A percentile compares a stretch with the other conserved stretches of the same genome.
These are phyloP conservation scores for Phytophthora citrophthora DNA, from an alignment of 352 stramenopile genomes.

Conservation along the genomic window DNA sequence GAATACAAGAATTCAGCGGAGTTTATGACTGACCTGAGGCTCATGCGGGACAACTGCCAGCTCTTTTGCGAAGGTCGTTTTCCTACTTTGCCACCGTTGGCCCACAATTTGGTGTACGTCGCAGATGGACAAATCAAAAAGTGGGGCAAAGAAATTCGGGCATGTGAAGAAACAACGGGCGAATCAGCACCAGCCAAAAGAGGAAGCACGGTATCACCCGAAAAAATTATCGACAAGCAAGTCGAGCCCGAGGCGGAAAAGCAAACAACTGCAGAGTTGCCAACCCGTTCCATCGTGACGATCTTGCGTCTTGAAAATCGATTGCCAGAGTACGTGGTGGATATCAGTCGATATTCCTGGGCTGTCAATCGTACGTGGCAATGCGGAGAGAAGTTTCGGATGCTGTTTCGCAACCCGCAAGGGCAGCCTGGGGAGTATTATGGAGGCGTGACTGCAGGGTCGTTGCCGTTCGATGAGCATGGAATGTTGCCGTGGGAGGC, in stretches of 20 bases:
- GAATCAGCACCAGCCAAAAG: conserved; percentile 25
- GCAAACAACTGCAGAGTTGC: conserved; percentile 7
- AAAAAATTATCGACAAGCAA: conserved; percentile 11
- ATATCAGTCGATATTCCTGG: conserved; percentile 68
- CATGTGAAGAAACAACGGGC: conserved; percentile 44
- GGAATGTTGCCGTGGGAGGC: conserved; percentile 84
- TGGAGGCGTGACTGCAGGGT: conserved; percentile 65
- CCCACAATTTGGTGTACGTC: conserved; percentile 71
- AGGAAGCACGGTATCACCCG: background rate
- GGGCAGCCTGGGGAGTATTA: conserved; percentile 80
- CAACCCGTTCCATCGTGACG: conserved; percentile 48
- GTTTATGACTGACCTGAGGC: conserved; percentile 71
- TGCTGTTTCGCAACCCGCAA: conserved; percentile 78
- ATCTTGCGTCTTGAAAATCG: conserved; percentile 87
- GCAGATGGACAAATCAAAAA: conserved; percentile 74
- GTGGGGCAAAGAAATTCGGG: conserved; percentile 67
- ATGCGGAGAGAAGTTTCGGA: conserved; percentile 76
- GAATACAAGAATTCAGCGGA: conserved; percentile 60
- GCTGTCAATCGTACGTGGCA: conserved; percentile 64
- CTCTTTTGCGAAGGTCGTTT: conserved; percentile 85
- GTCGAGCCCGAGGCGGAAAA: conserved; percentile 4
- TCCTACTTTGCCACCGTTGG: conserved; percentile 74
- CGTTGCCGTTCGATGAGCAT: conserved; percentile 61
- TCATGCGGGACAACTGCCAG: conserved; percentile 81
- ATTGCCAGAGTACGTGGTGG: conserved; percentile 76